phyloP scores from a whole-genome alignment of 192 early-diverging fungal genomes.

The Rhizophagus prolifer region DNA sequence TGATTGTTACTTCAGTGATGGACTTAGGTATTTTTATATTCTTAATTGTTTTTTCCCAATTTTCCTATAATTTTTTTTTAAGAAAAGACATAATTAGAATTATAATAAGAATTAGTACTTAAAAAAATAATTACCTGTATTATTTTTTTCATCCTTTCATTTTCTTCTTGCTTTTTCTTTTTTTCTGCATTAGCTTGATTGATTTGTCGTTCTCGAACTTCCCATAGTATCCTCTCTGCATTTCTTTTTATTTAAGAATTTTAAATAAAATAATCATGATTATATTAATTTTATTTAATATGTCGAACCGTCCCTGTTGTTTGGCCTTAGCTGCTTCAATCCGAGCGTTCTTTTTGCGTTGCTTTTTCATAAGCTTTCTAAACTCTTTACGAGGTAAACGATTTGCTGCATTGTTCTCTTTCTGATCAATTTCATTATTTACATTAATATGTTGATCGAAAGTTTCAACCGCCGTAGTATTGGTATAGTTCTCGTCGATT shows the following conservation, averaged over 20 bases:
- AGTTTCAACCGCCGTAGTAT: neutral
- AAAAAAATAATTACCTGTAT: constrained; percentile 24
- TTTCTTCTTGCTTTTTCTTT: constrained; percentile 21
- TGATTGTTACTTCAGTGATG: neutral
- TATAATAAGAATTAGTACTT: neutral
- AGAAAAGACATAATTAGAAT: neutral
- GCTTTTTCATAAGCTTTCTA: constrained; percentile 5
- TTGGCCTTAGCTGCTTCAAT: neutral
- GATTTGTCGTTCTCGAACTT: constrained; percentile 27
- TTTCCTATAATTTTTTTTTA: constrained; percentile 26
- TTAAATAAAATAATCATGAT: neutral
- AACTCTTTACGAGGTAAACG: neutral
- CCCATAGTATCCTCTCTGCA: constrained; percentile 29
- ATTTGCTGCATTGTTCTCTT: neutral
- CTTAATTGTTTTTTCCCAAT: constrained; percentile 33
- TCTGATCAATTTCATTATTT: neutral
- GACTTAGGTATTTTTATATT: constrained; percentile 21
- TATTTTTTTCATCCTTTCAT: constrained; percentile 30
- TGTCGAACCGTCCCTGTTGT: neutral
- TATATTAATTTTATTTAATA: neutral
- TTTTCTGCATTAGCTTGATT: constrained; percentile 28
- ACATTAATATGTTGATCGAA: neutral
- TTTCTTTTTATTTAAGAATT: neutral
- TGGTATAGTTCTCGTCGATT: neutral
- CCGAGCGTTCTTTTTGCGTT: neutral